These are phyloP conservation scores for Amanita molliuscula DNA, from an alignment of 768 basidiomycete species.

Conservation along the genomic window DNA sequence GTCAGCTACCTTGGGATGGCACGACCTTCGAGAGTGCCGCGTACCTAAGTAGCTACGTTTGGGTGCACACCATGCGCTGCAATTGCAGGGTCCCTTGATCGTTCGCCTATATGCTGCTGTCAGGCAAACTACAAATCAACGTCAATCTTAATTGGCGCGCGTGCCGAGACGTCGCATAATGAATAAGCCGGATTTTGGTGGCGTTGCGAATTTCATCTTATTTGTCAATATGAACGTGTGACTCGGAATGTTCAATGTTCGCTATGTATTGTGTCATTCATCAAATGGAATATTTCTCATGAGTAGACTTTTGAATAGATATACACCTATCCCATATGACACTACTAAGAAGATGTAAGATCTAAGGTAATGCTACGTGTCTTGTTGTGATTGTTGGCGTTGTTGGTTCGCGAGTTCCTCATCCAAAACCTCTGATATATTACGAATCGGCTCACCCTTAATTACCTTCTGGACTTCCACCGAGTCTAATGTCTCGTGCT, in stretches of 20 bases:
- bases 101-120: too few species aligned
- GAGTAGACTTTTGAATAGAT: neutral
- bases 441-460: slow-evolving; percentile 70
- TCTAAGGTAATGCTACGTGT: neutral
- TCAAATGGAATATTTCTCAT: neutral
- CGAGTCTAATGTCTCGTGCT: slow-evolving; percentile 85
- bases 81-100: neutral
- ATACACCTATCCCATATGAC: neutral
- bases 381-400: neutral
- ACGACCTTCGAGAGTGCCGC: neutral
- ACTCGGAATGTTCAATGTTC: neutral
- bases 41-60: neutral
- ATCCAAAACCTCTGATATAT: slow-evolving; percentile 53
- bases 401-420: slow-evolving; percentile 35
- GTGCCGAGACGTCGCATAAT: too few species aligned
- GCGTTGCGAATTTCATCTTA: too few species aligned
- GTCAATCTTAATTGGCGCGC: too few species aligned
- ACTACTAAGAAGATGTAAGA: neutral
- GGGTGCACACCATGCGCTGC: neutral
- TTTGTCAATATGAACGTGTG: neutral
- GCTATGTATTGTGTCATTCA: neutral
- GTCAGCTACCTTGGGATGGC: too few species aligned
- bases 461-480: slow-evolving; percentile 85
- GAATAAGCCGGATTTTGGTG: too few species aligned
- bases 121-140: too few species aligned